Evolutionary conservation across 2,329 filamentous ascomycete species (phyloP), one percentile per base, ranked within the genome.

Genomic region (Seiridium cupressi): DNA sequence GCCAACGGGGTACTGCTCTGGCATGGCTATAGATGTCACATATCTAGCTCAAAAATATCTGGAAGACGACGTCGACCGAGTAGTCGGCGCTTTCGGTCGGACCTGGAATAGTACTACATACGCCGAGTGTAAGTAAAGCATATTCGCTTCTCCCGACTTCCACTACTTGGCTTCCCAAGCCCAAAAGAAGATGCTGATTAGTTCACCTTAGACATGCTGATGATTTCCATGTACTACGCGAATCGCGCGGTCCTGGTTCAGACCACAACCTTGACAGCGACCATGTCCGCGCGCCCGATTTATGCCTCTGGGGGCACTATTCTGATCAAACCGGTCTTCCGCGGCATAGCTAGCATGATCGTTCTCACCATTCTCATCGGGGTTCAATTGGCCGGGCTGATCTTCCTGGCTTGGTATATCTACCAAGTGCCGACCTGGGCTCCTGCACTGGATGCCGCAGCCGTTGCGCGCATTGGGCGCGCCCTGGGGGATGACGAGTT

Each of bases 141-240:
- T 11, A 8, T 32, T 2, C 26, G 18, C 46, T 49, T 32, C 3
- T 49, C 18, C 11, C 35, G 34, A 32, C 51, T 54, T 26, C 32
- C 5, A n/a, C 5, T 3, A 7, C 18, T 26, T 7, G 36, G 13
- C 6, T 36, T 53, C 5, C 8, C 8, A 7, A n/a, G 26, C 4
- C 11, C 5, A 11, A 54, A 40, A 31, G 51, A 38, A 13, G 35
- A 18, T 5, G 10, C 11, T 54, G 11, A 36, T 13, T 18, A 35
- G 3, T 13, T 54, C 35, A 10, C 11, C 18, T 26, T 26, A 54
- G 51, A 64, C 36, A 61, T 57, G 44, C 36, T 62, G 31, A 64
- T 59, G 60, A 57, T 64, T n/a, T 60, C 58, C 60, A 64, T 62
- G 58, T 64, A 62, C 53, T 61, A 60, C 32, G 60, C 62, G 1